Evolutionary conservation across 257 asterid species (phyloP), one percentile per base, ranked within the genome.

Genomic region (Solanum okadae): DNA sequence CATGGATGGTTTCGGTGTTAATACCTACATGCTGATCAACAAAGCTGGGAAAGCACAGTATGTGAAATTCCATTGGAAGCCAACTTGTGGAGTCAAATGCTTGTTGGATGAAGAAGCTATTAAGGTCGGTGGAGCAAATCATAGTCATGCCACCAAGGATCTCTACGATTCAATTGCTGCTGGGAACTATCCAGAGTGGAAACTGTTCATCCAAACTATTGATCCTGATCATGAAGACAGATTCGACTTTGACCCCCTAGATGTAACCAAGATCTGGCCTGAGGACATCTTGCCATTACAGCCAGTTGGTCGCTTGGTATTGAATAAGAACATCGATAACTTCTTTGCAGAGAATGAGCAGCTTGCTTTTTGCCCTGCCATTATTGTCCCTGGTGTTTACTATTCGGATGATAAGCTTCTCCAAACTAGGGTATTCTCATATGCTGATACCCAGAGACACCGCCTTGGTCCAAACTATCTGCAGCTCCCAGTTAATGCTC

Each of bases 41-140:
- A 97, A 93, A 91, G 96, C 93, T 27, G 99, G 99, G 27, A 97
- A 97, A 91, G 96, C 89, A 23, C 92, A 93, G 76, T 96, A 96
- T 77, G 99, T 97, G 87, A 97, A 97, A 86, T 97, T 97, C 92
- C 99, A 96, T 86, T 97, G 99, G 99, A 97, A 92, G 94, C 99
- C 99, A 14, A 97, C 99, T 46, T 97, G 99, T 89, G 99, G 98
- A 37, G 98, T 97, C 79, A 97, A 96, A 90, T 92, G 94, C 88
- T 92, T 97, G 77, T 87, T 93, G 90, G 98, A 96, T 23, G 99
- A 95, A 3, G 99, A 97, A 71, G 96, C 98, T 29, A 77, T 94
- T 82, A 93, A 90, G 89, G 94, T 97, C 72, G 99, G 98, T 37
- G 99, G 99, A 68, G 85, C 95, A 8, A 97, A 97, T 85, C 99